phyloP scores from a whole-genome alignment of 2,329 filamentous ascomycete genomes.

The Hypoxylon sp. region DNA sequence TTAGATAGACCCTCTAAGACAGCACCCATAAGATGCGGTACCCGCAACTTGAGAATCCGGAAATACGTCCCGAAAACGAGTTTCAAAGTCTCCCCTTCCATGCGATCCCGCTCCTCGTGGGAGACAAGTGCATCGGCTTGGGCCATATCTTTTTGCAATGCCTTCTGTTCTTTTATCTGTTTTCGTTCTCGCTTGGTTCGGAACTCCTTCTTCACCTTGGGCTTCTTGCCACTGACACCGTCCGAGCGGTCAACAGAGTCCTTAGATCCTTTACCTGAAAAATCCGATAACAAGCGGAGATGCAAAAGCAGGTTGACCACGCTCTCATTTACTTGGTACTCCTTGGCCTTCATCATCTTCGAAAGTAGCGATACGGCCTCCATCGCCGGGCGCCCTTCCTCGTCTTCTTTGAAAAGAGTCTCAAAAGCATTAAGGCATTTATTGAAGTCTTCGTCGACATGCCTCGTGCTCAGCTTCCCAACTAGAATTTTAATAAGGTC shows the following conservation, averaged over 20 bases:
- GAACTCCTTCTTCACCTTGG: conserved; percentile 84
- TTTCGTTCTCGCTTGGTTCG: conserved; percentile 91
- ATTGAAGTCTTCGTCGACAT: conserved; percentile 79
- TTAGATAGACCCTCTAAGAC: conserved; percentile 94
- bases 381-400: conserved; percentile 88
- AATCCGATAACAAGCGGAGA: conserved; percentile 88
- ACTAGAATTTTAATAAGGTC: conserved; percentile 91
- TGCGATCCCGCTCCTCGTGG: conserved; percentile 92
- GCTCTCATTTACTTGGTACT: conserved; percentile 86
- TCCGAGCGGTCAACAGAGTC: conserved; percentile 76
- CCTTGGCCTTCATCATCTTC: conserved; percentile 94
- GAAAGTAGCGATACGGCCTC: conserved; percentile 88
- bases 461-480: conserved; percentile 81
- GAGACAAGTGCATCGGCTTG: conserved; percentile 91
- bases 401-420: conserved; percentile 85
- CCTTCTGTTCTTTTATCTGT: conserved; percentile 85
- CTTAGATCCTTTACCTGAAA: conserved; percentile 85
- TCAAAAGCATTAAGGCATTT: conserved; percentile 86
- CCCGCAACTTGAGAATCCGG: conserved; percentile 87
- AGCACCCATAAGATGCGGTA: conserved; percentile 92
- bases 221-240: conserved; percentile 66
- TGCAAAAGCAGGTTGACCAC: conserved; percentile 93
- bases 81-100: conserved; percentile 96
- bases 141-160: conserved; percentile 91
- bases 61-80: conserved; percentile 97